Conservation (phyloP, 768 basidiomycete species). For the Harrya chromipes region DNA sequence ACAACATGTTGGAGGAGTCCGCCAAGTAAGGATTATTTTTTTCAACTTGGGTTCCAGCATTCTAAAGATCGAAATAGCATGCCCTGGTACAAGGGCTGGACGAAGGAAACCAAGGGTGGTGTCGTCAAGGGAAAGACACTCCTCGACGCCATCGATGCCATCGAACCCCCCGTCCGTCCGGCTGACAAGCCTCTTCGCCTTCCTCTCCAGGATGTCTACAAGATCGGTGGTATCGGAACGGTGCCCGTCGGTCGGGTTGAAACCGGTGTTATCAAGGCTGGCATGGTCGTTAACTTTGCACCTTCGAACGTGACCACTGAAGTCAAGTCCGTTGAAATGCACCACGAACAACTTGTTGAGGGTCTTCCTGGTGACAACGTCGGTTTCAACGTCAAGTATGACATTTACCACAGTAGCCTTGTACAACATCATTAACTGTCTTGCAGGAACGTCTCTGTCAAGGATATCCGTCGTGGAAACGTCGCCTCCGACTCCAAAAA, state of each 20-base stretch:
- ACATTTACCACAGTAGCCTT: conserved; percentile 9
- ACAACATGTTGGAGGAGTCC: conserved; percentile 99
- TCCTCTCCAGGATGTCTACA: conserved; percentile 99
- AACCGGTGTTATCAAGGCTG: conserved; percentile 99
- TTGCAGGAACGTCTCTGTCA: conserved; percentile 96
- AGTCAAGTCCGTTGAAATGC: conserved; percentile 99
- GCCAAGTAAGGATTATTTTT: conserved; percentile 58
- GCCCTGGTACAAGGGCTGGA: conserved; percentile 99
- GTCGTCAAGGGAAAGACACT: conserved; percentile 97
- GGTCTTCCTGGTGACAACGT: conserved; percentile 99
- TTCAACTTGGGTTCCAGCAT: conserved; percentile 1
- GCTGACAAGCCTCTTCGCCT: conserved; percentile 99
- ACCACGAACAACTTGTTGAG: conserved; percentile 95
- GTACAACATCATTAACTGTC: conserved; percentile 5
- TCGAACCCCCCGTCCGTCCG: conserved; percentile 95
- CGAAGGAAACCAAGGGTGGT: conserved; percentile 93
- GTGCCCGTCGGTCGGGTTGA: conserved; percentile 99
- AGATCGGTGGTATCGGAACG: conserved; percentile 99
- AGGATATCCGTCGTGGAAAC: conserved; percentile 99
- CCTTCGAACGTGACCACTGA: conserved; percentile 99
- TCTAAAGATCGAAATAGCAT: conserved; percentile 55
- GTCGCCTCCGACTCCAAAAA: conserved; percentile 99
- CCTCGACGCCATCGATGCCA: conserved; percentile 99
- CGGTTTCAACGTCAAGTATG: conserved; percentile 97
- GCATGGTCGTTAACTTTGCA: conserved; percentile 98